Evolutionary conservation across 1,139 yeast species (phyloP).

Genomic region (Yamadazyma siamensis): DNA sequence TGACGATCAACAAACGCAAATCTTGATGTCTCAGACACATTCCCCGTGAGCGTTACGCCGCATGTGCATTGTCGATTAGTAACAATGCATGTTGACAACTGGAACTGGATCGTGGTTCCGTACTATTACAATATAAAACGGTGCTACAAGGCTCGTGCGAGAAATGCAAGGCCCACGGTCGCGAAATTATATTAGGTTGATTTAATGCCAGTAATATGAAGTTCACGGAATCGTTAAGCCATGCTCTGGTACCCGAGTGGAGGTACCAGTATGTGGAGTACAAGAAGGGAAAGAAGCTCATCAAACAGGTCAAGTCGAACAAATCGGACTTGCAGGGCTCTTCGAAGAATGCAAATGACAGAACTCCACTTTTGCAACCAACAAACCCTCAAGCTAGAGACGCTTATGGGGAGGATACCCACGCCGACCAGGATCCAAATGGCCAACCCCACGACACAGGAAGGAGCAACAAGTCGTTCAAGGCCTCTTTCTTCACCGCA

Average conservation of each 20-base stretch:
- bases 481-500: slow-evolving; percentile 17
- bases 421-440: slow-evolving; percentile 1
- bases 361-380: slow-evolving; percentile 30
- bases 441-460: slow-evolving; percentile 1
- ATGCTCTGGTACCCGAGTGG: slow-evolving; percentile 82
- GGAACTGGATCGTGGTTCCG: no score
- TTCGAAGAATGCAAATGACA: slow-evolving; percentile 16
- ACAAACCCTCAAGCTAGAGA: slow-evolving; percentile 4
- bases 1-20: no score
- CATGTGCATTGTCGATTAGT: no score
- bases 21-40: no score
- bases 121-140: no score
- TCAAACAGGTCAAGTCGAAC: slow-evolving; percentile 19
- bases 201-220: slow-evolving; percentile 36
- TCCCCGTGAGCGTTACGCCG: no score
- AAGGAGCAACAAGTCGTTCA: slow-evolving; percentile 9
- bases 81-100: no score
- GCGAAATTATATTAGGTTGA: no score
- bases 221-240: slow-evolving; percentile 57
- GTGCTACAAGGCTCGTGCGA: no score
- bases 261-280: slow-evolving; percentile 76
- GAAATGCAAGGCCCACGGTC: no score
- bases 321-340: neutral
- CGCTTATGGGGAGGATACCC: slow-evolving; percentile 2
- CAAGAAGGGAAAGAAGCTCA: slow-evolving; percentile 46